A percentile compares a stretch with the other conserved stretches of the same genome.
phyloP scores from a whole-genome alignment of 257 asterid genomes.

The Rhazya stricta region DNA sequence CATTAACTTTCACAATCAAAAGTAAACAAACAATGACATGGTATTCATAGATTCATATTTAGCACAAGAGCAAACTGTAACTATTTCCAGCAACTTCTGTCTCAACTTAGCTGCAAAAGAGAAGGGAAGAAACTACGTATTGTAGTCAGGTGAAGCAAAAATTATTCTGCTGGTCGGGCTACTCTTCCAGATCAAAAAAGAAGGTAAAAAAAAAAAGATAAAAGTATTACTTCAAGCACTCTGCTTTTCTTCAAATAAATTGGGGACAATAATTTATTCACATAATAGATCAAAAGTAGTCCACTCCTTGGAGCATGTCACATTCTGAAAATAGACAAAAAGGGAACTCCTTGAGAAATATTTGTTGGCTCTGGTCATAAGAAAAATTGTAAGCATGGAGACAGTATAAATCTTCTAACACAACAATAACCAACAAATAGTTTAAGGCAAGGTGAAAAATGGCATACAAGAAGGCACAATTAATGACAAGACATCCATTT shows the following conservation, averaged over 20 bases:
- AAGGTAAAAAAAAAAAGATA: background rate
- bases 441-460: background rate
- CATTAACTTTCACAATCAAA: slow-evolving; percentile 17
- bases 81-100: background rate
- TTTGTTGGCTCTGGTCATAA: background rate
- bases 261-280: background rate
- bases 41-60: background rate
- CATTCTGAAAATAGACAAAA: background rate
- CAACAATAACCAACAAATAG: background rate
- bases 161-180: no score
- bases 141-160: background rate
- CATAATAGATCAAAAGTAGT: background rate
- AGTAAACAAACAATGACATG: background rate
- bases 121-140: background rate
- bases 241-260: background rate
- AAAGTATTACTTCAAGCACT: background rate
- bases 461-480: background rate
- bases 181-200: background rate
- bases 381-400: background rate
- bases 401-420: background rate
- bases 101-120: background rate
- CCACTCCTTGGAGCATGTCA: background rate
- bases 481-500: background rate
- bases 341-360: background rate
- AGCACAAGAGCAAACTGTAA: background rate